phyloP scores from a whole-genome alignment of 2,329 filamentous ascomycete species.

The Trichoderma hamatum region DNA sequence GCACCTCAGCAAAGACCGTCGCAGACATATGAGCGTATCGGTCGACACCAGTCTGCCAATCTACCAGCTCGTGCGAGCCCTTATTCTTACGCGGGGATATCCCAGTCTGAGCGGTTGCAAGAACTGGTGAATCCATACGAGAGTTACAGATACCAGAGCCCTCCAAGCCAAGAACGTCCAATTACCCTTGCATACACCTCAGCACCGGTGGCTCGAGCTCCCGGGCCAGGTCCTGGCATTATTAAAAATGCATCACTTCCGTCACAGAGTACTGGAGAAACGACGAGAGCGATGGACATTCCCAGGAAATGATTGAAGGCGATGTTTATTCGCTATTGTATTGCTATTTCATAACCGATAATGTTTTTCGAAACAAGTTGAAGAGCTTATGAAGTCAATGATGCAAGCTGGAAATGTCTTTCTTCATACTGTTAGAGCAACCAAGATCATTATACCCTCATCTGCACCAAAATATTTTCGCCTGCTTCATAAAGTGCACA shows the following conservation, averaged over 20 bases:
- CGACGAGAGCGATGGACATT: background rate
- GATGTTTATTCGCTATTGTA: background rate
- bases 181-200: background rate
- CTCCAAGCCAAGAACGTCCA: background rate
- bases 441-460: background rate
- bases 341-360: background rate
- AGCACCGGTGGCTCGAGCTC: background rate
- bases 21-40: background rate
- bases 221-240: background rate
- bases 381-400: background rate
- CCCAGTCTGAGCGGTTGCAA: background rate
- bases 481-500: background rate
- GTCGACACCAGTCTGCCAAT: slow-evolving; percentile 4
- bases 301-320: background rate
- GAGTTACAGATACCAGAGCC: background rate
- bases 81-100: background rate
- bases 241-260: background rate
- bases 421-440: background rate
- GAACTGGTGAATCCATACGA: background rate
- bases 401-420: background rate
- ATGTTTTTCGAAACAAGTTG: background rate
- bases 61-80: background rate
- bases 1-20: background rate
- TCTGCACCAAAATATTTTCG: background rate
- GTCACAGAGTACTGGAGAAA: background rate